Conservation (phyloP, 1,284 basidiomycete species). For the Ustilago lituana region DNA sequence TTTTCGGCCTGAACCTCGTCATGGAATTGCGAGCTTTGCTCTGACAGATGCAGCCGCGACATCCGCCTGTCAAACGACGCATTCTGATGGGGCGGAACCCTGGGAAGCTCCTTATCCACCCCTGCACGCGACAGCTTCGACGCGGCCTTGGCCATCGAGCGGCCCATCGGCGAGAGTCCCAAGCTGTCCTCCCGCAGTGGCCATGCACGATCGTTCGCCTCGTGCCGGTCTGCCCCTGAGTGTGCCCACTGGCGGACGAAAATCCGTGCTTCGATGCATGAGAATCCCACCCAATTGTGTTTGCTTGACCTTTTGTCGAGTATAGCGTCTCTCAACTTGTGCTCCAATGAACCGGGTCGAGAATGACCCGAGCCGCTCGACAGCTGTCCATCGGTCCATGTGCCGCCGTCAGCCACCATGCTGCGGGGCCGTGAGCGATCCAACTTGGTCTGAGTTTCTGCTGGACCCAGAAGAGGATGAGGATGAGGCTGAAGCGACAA, state of each 20-base stretch:
- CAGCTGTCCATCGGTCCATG: conserved; percentile 3
- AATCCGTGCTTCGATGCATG: conserved; percentile 35
- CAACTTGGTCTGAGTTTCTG: not conserved
- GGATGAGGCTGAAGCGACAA: conserved; percentile 18
- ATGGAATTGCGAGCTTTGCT: conserved; percentile 23
- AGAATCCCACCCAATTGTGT: conserved; percentile 50
- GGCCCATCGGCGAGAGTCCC: conserved; percentile 8
- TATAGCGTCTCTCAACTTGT: conserved; percentile 22
- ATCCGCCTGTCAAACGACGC: conserved; percentile 33
- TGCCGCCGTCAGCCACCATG: conserved; percentile 3
- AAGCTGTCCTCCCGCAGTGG: not conserved
- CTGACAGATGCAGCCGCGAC: conserved; percentile 29
- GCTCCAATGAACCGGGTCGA: conserved; percentile 33
- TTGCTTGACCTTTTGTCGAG: conserved; percentile 36
- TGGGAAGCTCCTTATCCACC: conserved; percentile 31
- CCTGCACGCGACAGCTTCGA: not conserved
- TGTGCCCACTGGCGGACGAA: conserved; percentile 28
- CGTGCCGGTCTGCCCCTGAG: not conserved
- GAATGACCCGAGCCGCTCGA: conserved; percentile 10
- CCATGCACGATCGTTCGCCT: not conserved
- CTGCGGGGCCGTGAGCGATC: conserved; percentile 23
- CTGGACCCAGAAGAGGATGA: not conserved
- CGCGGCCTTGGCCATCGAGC: conserved; percentile 12
- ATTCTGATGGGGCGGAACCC: conserved; percentile 25
- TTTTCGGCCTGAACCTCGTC: conserved; percentile 31